These are phyloP conservation scores for Penicillium sp. DNA, from an alignment of 2,329 filamentous ascomycete species.

Conservation along the genomic window DNA sequence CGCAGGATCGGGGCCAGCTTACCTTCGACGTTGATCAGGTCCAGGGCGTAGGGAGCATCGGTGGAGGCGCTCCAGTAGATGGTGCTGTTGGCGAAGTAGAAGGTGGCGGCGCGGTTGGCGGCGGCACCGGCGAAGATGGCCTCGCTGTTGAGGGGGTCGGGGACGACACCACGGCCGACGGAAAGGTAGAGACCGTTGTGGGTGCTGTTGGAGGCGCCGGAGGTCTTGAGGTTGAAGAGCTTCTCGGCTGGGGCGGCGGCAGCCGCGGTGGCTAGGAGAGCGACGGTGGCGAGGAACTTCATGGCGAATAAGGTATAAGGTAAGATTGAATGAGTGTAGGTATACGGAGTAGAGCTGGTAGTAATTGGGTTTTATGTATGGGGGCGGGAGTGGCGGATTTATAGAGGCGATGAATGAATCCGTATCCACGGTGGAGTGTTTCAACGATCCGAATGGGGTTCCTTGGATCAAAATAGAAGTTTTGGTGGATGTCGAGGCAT, in stretches of 20 bases:
- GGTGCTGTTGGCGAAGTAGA: constrained; percentile 16
- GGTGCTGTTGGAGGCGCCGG: constrained; percentile 20
- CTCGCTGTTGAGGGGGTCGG: constrained; percentile 18
- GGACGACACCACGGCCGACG: constrained; percentile 6
- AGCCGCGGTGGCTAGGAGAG: constrained; percentile 30
- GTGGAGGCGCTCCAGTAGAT: constrained; percentile 11
- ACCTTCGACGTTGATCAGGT: constrained; percentile 12
- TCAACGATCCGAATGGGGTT: background rate
- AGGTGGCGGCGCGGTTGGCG: constrained; percentile 8
- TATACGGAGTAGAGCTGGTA: background rate
- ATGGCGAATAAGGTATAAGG: constrained; percentile 17
- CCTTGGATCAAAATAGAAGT: constrained; percentile 3
- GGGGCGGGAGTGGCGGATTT: constrained; percentile 7
- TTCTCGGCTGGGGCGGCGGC: constrained; percentile 26
- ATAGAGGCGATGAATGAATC: constrained; percentile 2
- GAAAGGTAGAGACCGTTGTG: constrained; percentile 18
- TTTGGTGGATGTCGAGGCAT: background rate
- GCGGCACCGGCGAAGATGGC: constrained; percentile 14
- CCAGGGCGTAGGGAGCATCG: constrained; percentile 12
- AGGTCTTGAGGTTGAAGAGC: constrained; percentile 18
- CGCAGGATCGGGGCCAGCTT: background rate
- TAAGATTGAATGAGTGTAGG: background rate
- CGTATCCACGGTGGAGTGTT: constrained; percentile 10
- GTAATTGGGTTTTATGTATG: background rate
- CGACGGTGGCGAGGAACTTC: constrained; percentile 31